These are phyloP conservation scores for Exophiala xenobiotica DNA, from an alignment of 2,329 filamentous ascomycete genomes.

Conservation along the genomic window DNA sequence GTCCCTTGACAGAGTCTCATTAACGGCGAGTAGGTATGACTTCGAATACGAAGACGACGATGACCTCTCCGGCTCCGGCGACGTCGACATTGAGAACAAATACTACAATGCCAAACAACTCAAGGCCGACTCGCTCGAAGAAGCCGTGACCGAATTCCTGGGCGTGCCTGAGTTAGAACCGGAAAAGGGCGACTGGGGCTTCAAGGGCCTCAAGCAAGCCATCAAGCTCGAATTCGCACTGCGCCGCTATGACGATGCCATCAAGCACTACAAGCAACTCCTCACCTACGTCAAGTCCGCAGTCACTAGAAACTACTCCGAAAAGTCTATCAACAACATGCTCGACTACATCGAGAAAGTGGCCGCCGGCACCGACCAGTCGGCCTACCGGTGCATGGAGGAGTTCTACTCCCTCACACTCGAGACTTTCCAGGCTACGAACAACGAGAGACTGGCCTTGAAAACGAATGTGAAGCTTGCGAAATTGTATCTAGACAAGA, in stretches of 20 bases:
- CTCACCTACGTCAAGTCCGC: conserved; percentile 96
- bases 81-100: conserved; percentile 97
- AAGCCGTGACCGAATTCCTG: conserved; percentile 90
- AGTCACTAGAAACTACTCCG: conserved; percentile 95
- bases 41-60: conserved; percentile 97
- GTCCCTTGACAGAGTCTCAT: conserved; percentile 12
- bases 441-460: conserved; percentile 94
- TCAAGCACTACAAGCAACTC: conserved; percentile 89
- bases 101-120: conserved; percentile 99
- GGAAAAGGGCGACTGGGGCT: conserved; percentile 97
- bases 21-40: conserved; percentile 65
- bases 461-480: conserved; percentile 98
- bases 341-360: conserved; percentile 95
- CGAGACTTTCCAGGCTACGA: conserved; percentile 91
- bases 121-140: conserved; percentile 80
- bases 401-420: conserved; percentile 93
- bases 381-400: conserved; percentile 80
- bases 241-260: conserved; percentile 81
- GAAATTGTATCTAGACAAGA: conserved; percentile 84
- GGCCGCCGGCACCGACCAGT: conserved; percentile 66
- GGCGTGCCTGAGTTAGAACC: conserved; percentile 77
- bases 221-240: conserved; percentile 96
- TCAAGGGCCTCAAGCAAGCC: conserved; percentile 96
- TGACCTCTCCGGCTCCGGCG: conserved; percentile 73
- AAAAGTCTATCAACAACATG: conserved; percentile 99